Evolutionary conservation across 1,139 yeast genomes (phyloP), one percentile per base, ranked within the genome.

Genomic region (Suhomyces wounanorum): DNA sequence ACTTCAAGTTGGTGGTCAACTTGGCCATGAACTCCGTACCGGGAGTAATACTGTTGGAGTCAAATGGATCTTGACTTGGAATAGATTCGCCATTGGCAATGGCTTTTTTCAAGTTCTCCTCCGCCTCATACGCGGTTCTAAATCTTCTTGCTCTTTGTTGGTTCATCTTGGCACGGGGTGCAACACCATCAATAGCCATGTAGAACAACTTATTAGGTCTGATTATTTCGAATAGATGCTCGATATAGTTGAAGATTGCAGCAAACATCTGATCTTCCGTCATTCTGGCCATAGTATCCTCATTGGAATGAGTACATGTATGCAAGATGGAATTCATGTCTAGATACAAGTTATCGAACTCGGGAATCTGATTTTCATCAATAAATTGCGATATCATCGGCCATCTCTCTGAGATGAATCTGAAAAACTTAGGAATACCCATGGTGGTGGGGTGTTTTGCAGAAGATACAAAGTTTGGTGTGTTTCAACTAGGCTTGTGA

Each of bases 151-250:
- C 88, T 69, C 99, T 84, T 70, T 95, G 99, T 70, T 95, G 99
- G 67, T 95, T 95, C 98, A 95, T 95, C 67, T 95, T 95, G 26
- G 99, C 99, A 64, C 99, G 80, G 47, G 99, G 99, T 0, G 99
- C 99, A 47, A 95, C 99, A 59, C 99, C 99, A 72, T 95, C 99
- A 55, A 95, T 91, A 5, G 99, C 99, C 96, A 95, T 92, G 68
- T 88, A 92, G 61, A 95, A 89, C 31, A 89, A 83, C 65, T 90
- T 82, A 61, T 88, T 79, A 7, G 99, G 99, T 64, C 85, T 84
- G 59, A 94, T 91, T 37, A 90, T 83, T 55, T 85, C 86, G 63
- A 95, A 94, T 55, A 95, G 75, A 69, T 94, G 98, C 66, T 95
- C 99, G 56, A 94, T 92, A 64, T 95, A 95, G 46, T 89, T 87